A percentile compares a stretch with the other conserved stretches of the same genome.
Conservation (phyloP, 2,329 filamentous ascomycete genomes). For the Fusarium domesticum region DNA sequence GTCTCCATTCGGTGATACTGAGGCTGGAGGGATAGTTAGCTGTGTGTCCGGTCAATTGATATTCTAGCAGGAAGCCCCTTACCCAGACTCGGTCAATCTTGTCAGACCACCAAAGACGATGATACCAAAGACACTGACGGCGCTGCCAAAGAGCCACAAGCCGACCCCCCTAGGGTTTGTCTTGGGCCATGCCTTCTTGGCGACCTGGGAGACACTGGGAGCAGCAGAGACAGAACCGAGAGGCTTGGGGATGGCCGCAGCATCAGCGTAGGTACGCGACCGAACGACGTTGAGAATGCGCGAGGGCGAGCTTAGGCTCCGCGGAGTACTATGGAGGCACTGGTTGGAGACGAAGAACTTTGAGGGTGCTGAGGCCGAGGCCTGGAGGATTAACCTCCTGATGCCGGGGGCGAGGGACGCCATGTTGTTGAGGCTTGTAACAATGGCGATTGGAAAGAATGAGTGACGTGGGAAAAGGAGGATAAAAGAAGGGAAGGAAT, state of each 20-base stretch:
- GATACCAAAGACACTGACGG: conserved; percentile 92
- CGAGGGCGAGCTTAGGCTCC: conserved; percentile 31
- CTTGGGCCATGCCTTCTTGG: conserved; percentile 51
- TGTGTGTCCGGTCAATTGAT: background rate
- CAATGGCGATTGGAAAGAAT: conserved; percentile 11
- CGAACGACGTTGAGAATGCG: conserved; percentile 41
- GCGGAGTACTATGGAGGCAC: conserved; percentile 41
- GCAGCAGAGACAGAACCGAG: conserved; percentile 27
- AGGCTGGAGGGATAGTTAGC: conserved; percentile 52
- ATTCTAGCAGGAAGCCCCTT: conserved; percentile 35
- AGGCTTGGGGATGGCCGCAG: conserved; percentile 30
- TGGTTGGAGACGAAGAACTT: conserved; percentile 48
- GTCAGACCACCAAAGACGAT: conserved; percentile 94
- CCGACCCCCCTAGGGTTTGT: conserved; percentile 74
- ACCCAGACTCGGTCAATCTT: conserved; percentile 93
- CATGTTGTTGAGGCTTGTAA: conserved; percentile 33
- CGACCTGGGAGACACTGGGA: conserved; percentile 21
- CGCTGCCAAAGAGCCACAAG: conserved; percentile 90
- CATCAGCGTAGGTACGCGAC: conserved; percentile 39
- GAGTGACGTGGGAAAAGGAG: conserved; percentile 5
- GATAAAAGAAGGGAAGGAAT: conserved; percentile 6
- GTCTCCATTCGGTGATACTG: conserved; percentile 98
- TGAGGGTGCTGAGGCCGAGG: conserved; percentile 31
- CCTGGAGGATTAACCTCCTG: conserved; percentile 40
- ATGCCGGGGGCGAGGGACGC: conserved; percentile 42